A percentile compares a stretch with the other conserved stretches of the same genome.
Conservation (phyloP, 306 rosid genomes). For the Cicer judaicum region DNA sequence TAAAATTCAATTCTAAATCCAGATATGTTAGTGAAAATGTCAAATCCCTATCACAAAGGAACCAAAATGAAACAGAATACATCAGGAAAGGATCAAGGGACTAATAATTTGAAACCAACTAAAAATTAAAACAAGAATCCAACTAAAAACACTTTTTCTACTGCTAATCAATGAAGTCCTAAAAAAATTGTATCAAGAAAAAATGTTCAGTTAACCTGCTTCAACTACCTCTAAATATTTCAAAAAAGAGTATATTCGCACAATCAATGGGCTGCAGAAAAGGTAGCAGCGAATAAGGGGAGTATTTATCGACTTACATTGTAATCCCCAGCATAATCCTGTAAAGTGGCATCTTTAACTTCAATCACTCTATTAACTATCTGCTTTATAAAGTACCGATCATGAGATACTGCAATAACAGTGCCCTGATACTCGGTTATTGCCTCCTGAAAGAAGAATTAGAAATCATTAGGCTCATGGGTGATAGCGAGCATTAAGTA, state of each 20-base stretch:
- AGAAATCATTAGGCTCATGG: slow-evolving; percentile 37
- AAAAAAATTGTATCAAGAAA: slow-evolving; percentile 23
- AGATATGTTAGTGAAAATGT: background rate
- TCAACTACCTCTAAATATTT: slow-evolving; percentile 29
- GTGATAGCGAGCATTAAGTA: slow-evolving; percentile 21
- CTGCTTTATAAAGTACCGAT: slow-evolving; percentile 91
- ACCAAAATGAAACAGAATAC: slow-evolving; percentile 17
- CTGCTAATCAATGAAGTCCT: background rate
- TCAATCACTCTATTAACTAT: slow-evolving; percentile 95
- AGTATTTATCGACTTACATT: slow-evolving; percentile 61
- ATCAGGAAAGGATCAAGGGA: slow-evolving; percentile 5
- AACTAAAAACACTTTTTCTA: slow-evolving; percentile 5
- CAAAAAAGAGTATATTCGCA: background rate
- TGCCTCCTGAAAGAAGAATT: slow-evolving; percentile 74
- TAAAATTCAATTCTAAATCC: background rate
- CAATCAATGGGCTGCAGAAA: slow-evolving; percentile 13
- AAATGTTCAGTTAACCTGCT: slow-evolving; percentile 13
- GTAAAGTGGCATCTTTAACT: slow-evolving; percentile 71
- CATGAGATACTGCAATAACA: slow-evolving; percentile 93
- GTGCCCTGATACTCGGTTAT: slow-evolving; percentile 84
- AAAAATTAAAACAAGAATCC: slow-evolving; percentile 4
- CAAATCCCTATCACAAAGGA: background rate
- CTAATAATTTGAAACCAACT: slow-evolving; percentile 4
- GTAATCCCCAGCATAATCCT: slow-evolving; percentile 92
- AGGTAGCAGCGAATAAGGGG: background rate